phyloP scores from a whole-genome alignment of 75 land plant genomes.

The Selaginella tamariscina region DNA sequence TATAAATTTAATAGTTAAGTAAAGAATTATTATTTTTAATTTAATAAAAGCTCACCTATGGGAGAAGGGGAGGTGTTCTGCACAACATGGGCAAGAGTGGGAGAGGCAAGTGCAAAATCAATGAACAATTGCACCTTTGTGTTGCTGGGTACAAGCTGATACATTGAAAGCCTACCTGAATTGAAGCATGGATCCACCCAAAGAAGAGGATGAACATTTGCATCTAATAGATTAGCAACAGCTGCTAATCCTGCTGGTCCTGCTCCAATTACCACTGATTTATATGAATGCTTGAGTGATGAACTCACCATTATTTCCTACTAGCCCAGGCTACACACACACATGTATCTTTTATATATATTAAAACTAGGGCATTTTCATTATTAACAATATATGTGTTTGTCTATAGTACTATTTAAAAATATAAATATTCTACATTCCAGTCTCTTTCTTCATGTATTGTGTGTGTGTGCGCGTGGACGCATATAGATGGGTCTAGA shows the following conservation, averaged over 20 bases:
- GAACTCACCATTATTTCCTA: no score
- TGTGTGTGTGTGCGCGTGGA: no score
- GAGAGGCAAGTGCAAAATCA: slow-evolving; percentile 14
- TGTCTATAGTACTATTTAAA: no score
- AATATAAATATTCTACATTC: no score
- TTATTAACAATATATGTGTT: no score
- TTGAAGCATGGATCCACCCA: slow-evolving; percentile 25
- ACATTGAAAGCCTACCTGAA: slow-evolving; percentile 16
- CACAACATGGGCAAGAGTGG: slow-evolving; percentile 14
- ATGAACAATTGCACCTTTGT: slow-evolving; percentile 22
- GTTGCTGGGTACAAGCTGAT: slow-evolving; percentile 20
- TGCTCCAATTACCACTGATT: slow-evolving; percentile 19
- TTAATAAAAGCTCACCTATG: not conserved
- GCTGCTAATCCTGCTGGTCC: slow-evolving; percentile 25
- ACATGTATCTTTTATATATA: no score
- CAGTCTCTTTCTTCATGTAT: no score
- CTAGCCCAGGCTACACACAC: no score
- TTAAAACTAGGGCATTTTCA: no score
- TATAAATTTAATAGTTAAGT: no score
- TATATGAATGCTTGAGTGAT: no score
- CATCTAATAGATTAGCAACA: slow-evolving; percentile 17
- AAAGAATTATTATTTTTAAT: slow-evolving; percentile 1
- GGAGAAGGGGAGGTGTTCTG: not conserved
- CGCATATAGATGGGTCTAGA: no score
- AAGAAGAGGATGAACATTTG: slow-evolving; percentile 9